These are phyloP conservation scores for Botryococcus braunii DNA, from an alignment of 163 green algal species.

Conservation along the genomic window DNA sequence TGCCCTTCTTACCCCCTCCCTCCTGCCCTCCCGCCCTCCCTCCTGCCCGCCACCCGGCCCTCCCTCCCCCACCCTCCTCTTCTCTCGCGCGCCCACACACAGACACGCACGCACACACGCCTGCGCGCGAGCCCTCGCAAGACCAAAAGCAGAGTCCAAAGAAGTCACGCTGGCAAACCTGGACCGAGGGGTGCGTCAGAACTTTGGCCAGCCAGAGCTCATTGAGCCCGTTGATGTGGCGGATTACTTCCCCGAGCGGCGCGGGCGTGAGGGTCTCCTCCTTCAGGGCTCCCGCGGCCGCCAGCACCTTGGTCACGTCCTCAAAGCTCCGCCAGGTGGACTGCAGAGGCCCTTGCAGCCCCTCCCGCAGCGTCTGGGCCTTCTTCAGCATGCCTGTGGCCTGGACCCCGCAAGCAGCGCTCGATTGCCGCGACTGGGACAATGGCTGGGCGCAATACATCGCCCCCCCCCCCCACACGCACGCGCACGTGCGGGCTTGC, in stretches of 20 bases:
- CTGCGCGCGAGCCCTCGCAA: too few relatives aligned
- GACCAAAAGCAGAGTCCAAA: background rate
- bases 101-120: too few relatives aligned
- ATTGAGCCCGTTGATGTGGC: constrained; percentile 61
- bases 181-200: constrained; percentile 51
- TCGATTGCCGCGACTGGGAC: background rate
- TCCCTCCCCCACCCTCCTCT: too few relatives aligned
- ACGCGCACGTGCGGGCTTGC: too few relatives aligned
- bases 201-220: constrained; percentile 88
- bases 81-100: too few relatives aligned
- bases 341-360: constrained; percentile 17
- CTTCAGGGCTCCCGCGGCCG: constrained; percentile 31
- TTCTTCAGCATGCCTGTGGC: constrained; percentile 7
- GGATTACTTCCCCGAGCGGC: constrained; percentile 40
- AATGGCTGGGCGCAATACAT: too few relatives aligned
- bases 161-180: constrained; percentile 9
- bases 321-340: constrained; percentile 41
- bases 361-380: constrained; percentile 22
- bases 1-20: too few relatives aligned
- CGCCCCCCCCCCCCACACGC: too few relatives aligned
- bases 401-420: background rate
- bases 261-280: constrained; percentile 17
- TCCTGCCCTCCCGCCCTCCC: too few relatives aligned
- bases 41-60: too few relatives aligned
- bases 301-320: constrained; percentile 27